Conservation (phyloP, 805 yeast genomes). For the Suhomyces vadensis region DNA sequence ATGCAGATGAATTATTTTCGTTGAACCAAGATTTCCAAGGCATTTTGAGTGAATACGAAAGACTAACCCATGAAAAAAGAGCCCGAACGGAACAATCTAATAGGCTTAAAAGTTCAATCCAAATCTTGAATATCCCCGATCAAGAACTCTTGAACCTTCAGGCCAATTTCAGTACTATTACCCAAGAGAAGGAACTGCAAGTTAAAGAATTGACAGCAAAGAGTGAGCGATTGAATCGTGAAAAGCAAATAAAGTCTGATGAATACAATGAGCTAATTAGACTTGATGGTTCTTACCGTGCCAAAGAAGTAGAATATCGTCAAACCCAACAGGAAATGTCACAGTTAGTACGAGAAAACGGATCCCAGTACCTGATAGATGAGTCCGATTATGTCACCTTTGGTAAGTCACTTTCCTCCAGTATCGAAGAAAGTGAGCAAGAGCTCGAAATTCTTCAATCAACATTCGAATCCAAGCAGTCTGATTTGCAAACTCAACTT, state of each 20-base stretch:
- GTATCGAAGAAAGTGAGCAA: not conserved
- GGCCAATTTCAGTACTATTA: constrained; percentile 29
- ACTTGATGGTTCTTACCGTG: constrained; percentile 56
- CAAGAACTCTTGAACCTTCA: constrained; percentile 31
- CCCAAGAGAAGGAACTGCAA: constrained; percentile 17
- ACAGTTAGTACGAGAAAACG: constrained; percentile 11
- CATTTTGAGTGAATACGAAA: constrained; percentile 62
- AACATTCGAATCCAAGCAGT: constrained; percentile 1
- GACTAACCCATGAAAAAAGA: constrained; percentile 47
- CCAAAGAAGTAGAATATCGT: constrained; percentile 40
- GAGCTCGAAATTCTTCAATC: not conserved
- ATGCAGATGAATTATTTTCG: constrained; percentile 63
- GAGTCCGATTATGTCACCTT: not conserved
- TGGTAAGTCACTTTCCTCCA: not conserved
- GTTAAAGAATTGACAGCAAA: constrained; percentile 13
- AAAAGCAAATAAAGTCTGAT: constrained; percentile 20
- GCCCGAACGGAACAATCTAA: constrained; percentile 52
- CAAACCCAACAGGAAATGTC: constrained; percentile 10
- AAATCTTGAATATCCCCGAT: constrained; percentile 42
- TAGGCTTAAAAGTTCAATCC: constrained; percentile 50
- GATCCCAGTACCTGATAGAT: constrained; percentile 4
- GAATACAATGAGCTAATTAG: constrained; percentile 38
- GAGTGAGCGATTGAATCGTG: constrained; percentile 15
- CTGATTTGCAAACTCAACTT: constrained; percentile 12
- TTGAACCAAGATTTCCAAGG: constrained; percentile 82